Percentiles rank a stretch among this genome's conserved stretches.
phyloP scores from a whole-genome alignment of 768 basidiomycete genomes.

The Pholiota microspora region DNA sequence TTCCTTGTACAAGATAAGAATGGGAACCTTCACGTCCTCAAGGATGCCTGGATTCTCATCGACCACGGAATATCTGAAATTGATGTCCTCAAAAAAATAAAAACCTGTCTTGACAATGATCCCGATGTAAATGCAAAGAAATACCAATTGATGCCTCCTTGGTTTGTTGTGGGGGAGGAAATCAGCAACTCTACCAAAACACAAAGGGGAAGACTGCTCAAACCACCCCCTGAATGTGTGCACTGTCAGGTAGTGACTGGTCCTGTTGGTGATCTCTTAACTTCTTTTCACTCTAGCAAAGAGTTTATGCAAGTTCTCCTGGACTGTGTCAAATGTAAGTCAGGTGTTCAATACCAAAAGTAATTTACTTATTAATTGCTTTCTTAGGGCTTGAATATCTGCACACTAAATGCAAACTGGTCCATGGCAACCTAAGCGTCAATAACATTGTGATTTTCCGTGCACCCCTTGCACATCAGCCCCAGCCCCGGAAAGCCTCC shows the following conservation, averaged over 20 bases:
- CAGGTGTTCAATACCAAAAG: no score
- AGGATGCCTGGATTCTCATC: conserved; percentile 8
- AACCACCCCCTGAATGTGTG: neutral
- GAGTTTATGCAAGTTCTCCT: neutral
- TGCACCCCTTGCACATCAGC: no score
- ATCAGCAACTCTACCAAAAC: neutral
- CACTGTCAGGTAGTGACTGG: neutral
- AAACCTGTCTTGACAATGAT: no score
- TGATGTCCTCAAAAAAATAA: neutral
- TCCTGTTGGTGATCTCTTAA: neutral
- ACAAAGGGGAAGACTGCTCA: neutral
- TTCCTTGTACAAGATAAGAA: neutral
- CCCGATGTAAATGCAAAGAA: no score
- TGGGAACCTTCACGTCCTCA: neutral
- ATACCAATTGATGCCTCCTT: neutral
- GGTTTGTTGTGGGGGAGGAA: neutral
- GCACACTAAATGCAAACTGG: neutral
- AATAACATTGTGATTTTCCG: neutral
- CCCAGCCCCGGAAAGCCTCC: neutral
- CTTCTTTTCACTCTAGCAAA: neutral
- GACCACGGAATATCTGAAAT: conserved; percentile 3
- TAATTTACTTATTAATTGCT: neutral
- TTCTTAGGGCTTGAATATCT: neutral
- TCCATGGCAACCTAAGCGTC: neutral
- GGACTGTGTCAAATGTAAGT: neutral